Percentiles rank a stretch among this genome's conserved stretches.
Conservation (phyloP, 179 eudicot genomes). For the Carnegiea gigantea region DNA sequence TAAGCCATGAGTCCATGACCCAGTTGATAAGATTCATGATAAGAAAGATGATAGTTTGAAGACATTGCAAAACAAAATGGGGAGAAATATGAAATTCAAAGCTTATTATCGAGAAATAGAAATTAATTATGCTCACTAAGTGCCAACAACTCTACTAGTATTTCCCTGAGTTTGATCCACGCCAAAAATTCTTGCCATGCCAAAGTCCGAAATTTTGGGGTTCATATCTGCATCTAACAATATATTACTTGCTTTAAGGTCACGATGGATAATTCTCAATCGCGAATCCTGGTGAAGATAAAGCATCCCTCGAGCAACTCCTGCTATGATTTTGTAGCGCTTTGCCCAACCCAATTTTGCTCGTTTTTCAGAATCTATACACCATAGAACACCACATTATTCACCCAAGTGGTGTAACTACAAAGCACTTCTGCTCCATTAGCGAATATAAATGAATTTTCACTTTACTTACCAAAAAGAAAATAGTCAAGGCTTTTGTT, state of each 20-base stretch:
- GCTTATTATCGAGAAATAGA: background rate
- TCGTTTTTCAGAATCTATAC: conserved; percentile 30
- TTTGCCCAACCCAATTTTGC: conserved; percentile 24
- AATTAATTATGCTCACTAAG: conserved; percentile 33
- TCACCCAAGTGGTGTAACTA: background rate
- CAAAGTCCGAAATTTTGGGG: conserved; percentile 44
- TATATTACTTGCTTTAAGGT: conserved; percentile 39
- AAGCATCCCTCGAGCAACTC: conserved; percentile 44
- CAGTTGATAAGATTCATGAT: background rate
- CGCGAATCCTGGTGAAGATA: conserved; percentile 47
- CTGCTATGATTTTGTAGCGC: conserved; percentile 34
- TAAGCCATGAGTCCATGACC: too few species aligned
- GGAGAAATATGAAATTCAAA: background rate
- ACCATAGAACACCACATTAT: background rate
- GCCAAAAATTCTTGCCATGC: conserved; percentile 44
- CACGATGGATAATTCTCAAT: conserved; percentile 39
- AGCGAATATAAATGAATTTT: background rate
- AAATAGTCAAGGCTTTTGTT: conserved; percentile 46
- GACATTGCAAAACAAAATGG: background rate
- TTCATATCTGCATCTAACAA: conserved; percentile 35
- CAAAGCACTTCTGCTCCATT: background rate
- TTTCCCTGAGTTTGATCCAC: conserved; percentile 37
- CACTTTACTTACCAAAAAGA: conserved; percentile 30
- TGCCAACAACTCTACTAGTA: conserved; percentile 41
- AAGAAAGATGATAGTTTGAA: background rate